These are phyloP conservation scores for Jamesozyma gamospora DNA, from an alignment of 805 yeast species.

Conservation along the genomic window DNA sequence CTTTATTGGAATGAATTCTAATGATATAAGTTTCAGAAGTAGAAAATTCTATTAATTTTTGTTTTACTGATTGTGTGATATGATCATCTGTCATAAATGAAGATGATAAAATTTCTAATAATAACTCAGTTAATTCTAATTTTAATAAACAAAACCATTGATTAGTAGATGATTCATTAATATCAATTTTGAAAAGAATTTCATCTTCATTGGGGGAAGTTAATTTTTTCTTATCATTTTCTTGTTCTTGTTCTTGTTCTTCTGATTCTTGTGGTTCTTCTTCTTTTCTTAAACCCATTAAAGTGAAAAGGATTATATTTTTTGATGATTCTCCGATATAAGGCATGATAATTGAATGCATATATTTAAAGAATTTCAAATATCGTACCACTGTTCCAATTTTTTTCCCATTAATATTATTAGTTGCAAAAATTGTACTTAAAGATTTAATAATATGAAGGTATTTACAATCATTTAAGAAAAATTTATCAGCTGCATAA, in stretches of 20 bases:
- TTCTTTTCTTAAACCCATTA: constrained; percentile 6
- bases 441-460: constrained; percentile 18
- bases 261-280: background rate
- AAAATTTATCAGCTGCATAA: constrained; percentile 19
- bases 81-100: constrained; percentile 22
- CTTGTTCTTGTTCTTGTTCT: background rate
- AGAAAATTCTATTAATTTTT: constrained; percentile 30
- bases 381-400: constrained; percentile 17
- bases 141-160: constrained; percentile 19
- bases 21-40: constrained; percentile 32
- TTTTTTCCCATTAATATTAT: constrained; percentile 11
- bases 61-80: constrained; percentile 25
- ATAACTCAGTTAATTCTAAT: constrained; percentile 14
- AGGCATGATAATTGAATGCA: constrained; percentile 18
- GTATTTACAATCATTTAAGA: constrained; percentile 21
- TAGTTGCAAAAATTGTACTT: constrained; percentile 21
- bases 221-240: background rate
- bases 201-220: background rate
- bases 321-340: constrained; percentile 30
- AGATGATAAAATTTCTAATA: constrained; percentile 21
- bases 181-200: background rate
- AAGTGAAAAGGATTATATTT: constrained; percentile 22
- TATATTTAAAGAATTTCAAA: constrained; percentile 15
- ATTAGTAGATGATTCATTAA: constrained; percentile 2
- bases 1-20: constrained; percentile 34